Evolutionary conservation across 1,284 basidiomycete species (phyloP).

Genomic region (Afroboletus lepidellus): DNA sequence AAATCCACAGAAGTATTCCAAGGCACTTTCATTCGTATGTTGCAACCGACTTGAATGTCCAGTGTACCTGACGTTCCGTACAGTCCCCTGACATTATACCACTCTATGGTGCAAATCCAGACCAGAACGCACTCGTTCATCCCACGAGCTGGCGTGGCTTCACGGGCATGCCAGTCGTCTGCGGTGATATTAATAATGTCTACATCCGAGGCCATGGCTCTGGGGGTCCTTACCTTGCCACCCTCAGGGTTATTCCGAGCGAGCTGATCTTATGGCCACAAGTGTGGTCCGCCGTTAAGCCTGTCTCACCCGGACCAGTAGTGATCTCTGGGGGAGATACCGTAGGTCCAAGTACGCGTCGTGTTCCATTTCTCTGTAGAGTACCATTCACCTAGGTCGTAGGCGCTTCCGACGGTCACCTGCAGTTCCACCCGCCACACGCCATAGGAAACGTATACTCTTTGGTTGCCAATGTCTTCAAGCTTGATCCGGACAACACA

Average conservation of each 20-base stretch:
- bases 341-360: conserved; percentile 4
- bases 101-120: conserved; percentile 3
- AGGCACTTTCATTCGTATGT: conserved; percentile 12
- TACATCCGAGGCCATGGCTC: conserved; percentile 12
- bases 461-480: conserved; percentile 10
- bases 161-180: conserved; percentile 11
- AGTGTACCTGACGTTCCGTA: background rate
- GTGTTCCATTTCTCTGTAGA: background rate
- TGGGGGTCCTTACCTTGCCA: conserved; percentile 6
- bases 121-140: background rate
- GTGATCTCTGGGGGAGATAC: conserved; percentile 2
- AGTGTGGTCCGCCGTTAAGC: background rate
- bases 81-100: conserved; percentile 18
- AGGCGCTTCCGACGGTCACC: conserved; percentile 6
- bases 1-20: conserved; percentile 5
- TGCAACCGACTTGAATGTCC: too few relatives aligned
- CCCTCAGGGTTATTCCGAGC: conserved; percentile 10
- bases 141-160: conserved; percentile 12
- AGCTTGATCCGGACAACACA: background rate
- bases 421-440: conserved; percentile 11
- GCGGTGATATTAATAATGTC: conserved; percentile 12
- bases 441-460: conserved; percentile 3
- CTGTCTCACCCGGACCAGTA: conserved; percentile 5
- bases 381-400: background rate
- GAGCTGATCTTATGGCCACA: conserved; percentile 16